Evolutionary conservation across 495 filamentous ascomycete genomes (phyloP), one percentile per base, ranked within the genome.

Genomic region (Penicillium robsamsonii): DNA sequence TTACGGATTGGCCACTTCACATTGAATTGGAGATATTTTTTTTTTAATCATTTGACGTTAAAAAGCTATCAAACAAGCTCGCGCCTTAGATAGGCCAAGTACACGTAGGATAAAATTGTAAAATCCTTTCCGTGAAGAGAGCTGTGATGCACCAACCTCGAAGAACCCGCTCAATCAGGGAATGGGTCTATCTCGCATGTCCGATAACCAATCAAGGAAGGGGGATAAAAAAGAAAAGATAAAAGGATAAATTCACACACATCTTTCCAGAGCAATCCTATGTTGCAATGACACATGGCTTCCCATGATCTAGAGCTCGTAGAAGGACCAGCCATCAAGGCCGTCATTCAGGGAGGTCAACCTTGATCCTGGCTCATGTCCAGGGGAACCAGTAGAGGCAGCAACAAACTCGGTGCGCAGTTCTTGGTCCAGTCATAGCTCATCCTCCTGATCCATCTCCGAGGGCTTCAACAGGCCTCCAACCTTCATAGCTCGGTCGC

Each of bases 381-480:
- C 50, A 30, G 50, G 29, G 53, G 53, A 50, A 50, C 58, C 54
- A 53, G 50, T 40, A 49, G 59, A 47, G 25, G 17, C 55, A 35
- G 53, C 49, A 24, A 63, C 55, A 42, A 74, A 80, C 73, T 90
- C 86, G 29, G 75, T 78, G 59, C 85, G 78, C 18, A 89, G 66
- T 66, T 89, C 87, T 63, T 83, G 69, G 4, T 81, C 76, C 42
- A 91, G 87, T 96, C 90, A 96, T 71, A 97, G 79, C 72, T 96
- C 92, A 66, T 96, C 92, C 62, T 97, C 92, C 56, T 81, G 78
- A 50, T 96, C 92, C 65, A 97, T 84, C 65, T 97, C 92, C 20
- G 90, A 90, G 46, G 92, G 92, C 76, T 97, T 96, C 59, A 97
- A 76, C 60, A 97, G 74, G 29, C 92, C 92, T 54, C 92, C 89